Conservation (phyloP, 2,329 filamentous ascomycete genomes). For the Colletotrichum theobromicola region DNA sequence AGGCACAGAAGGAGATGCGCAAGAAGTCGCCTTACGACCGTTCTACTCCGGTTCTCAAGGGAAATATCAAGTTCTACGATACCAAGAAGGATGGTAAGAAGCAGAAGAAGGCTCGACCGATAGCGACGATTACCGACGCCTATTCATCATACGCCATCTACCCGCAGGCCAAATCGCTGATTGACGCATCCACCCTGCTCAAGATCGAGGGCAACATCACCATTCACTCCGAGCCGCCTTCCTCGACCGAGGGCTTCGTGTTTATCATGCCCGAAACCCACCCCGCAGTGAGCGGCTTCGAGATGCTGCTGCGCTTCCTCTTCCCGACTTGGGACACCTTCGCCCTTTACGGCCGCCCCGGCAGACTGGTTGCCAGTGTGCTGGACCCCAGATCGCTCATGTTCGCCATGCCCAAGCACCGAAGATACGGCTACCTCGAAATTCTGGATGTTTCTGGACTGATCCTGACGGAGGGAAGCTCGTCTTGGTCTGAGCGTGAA, state of each 20-base stretch:
- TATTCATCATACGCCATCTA: slow-evolving; percentile 96
- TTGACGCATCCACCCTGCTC: slow-evolving; percentile 91
- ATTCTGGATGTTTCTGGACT: slow-evolving; percentile 82
- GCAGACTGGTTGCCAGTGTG: slow-evolving; percentile 83
- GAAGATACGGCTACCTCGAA: slow-evolving; percentile 89
- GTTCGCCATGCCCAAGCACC: slow-evolving; percentile 95
- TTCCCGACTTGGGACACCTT: slow-evolving; percentile 97
- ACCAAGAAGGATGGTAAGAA: slow-evolving; percentile 76
- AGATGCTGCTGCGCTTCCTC: slow-evolving; percentile 91
- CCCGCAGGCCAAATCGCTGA: slow-evolving; percentile 89
- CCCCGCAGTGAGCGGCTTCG: slow-evolving; percentile 91
- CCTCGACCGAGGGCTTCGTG: slow-evolving; percentile 88
- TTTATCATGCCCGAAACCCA: slow-evolving; percentile 97
- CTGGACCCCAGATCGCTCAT: slow-evolving; percentile 89
- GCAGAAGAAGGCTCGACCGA: slow-evolving; percentile 88
- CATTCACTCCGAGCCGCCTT: slow-evolving; percentile 80
- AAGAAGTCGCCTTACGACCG: slow-evolving; percentile 84
- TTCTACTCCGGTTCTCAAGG: slow-evolving; percentile 72
- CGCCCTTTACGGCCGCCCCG: slow-evolving; percentile 87
- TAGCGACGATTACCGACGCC: slow-evolving; percentile 89
- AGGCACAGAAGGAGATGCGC: slow-evolving; percentile 82
- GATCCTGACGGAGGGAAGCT: slow-evolving; percentile 79
- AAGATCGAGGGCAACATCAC: slow-evolving; percentile 93
- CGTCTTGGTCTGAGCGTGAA: slow-evolving; percentile 81
- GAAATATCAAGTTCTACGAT: slow-evolving; percentile 95